Evolutionary conservation across 352 stramenopile species (phyloP).

Genomic region (Plasmopara viticola): DNA sequence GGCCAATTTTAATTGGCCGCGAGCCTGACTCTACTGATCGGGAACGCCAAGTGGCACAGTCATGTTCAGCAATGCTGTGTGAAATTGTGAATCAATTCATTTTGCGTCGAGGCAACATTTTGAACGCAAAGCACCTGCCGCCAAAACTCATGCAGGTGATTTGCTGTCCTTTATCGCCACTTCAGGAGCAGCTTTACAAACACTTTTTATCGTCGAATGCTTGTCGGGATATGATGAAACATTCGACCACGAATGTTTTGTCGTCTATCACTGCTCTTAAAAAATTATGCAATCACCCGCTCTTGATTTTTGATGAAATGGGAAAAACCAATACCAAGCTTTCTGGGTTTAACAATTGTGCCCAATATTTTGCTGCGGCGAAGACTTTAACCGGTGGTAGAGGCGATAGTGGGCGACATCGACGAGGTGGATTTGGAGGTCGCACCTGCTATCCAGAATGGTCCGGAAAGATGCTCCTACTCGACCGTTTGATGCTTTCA

Average conservation of each 20-base stretch:
- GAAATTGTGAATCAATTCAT: slow-evolving; percentile 99
- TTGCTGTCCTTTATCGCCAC: slow-evolving; percentile 93
- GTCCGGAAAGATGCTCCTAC: slow-evolving; percentile 90
- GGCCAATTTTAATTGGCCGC: slow-evolving; percentile 83
- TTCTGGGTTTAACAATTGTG: slow-evolving; percentile 72
- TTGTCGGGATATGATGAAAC: slow-evolving; percentile 93
- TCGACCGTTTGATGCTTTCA: slow-evolving; percentile 94
- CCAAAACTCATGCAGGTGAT: slow-evolving; percentile 99
- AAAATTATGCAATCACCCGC: slow-evolving; percentile 97
- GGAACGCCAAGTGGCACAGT: slow-evolving; percentile 62
- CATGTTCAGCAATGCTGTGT: slow-evolving; percentile 93
- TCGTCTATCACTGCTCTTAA: slow-evolving; percentile 90
- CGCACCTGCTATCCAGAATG: slow-evolving; percentile 81
- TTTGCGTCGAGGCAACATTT: slow-evolving; percentile 94
- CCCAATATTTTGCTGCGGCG: slow-evolving; percentile 50
- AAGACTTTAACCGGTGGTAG: slow-evolving; percentile 9
- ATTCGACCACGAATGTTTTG: slow-evolving; percentile 87
- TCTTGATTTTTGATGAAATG: slow-evolving; percentile 88
- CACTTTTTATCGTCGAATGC: slow-evolving; percentile 93
- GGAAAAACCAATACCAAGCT: slow-evolving; percentile 79
- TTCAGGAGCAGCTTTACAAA: slow-evolving; percentile 96
- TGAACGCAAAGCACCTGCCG: slow-evolving; percentile 98
- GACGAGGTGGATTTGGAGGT: slow-evolving; percentile 31
- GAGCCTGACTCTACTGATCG: slow-evolving; percentile 88
- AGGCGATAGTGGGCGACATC: slow-evolving; percentile 6